Evolutionary conservation across 768 basidiomycete species (phyloP).

Genomic region (Trichaptum fuscoviolaceum): DNA sequence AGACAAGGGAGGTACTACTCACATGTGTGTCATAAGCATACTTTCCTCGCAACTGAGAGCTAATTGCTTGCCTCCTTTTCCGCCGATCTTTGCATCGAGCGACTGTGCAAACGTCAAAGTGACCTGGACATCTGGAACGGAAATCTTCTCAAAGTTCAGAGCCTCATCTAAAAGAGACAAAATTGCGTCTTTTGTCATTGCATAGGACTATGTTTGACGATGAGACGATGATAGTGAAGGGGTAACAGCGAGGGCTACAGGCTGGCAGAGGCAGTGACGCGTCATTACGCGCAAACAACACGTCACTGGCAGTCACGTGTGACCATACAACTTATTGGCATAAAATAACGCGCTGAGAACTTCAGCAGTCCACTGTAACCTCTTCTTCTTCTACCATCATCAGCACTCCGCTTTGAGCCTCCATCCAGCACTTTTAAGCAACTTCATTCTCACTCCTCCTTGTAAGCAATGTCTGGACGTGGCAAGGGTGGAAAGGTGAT

Average conservation of each 20-base stretch:
- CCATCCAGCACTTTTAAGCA: conserved; percentile 10
- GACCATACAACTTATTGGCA: background rate
- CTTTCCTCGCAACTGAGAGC: conserved; percentile 80
- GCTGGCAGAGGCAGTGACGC: too few relatives aligned
- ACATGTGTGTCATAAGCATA: conserved; percentile 95
- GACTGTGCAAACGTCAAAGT: conserved; percentile 86
- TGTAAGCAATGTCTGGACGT: conserved; percentile 62
- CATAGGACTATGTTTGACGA: background rate
- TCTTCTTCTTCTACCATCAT: background rate
- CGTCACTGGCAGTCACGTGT: background rate
- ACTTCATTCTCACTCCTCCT: conserved; percentile 8
- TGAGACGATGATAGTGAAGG: too few relatives aligned
- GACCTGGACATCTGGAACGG: conserved; percentile 30
- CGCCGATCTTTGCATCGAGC: conserved; percentile 85
- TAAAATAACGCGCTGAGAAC: conserved; percentile 2
- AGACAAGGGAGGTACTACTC: conserved; percentile 16
- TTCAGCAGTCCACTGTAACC: background rate
- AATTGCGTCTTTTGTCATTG: background rate
- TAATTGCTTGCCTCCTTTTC: conserved; percentile 65
- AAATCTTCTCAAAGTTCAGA: background rate
- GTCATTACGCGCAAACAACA: background rate
- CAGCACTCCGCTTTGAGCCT: background rate
- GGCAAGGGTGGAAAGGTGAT: conserved; percentile 73
- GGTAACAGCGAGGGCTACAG: too few relatives aligned
- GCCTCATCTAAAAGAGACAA: background rate